Evolutionary conservation across 257 asterid species (phyloP).

Genomic region (Coffea canephora): DNA sequence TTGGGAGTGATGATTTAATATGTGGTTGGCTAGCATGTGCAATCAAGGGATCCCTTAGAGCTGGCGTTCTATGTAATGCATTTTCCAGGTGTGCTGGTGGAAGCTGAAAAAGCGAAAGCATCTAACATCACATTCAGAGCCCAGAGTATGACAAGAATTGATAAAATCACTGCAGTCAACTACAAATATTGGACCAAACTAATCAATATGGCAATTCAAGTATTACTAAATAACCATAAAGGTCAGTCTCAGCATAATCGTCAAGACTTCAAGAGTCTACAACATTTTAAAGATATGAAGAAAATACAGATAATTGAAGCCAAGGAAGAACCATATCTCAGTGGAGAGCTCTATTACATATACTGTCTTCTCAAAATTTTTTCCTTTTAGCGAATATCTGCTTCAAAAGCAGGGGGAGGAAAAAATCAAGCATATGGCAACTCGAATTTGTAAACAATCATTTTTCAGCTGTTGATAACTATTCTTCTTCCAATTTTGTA

Average conservation of each 20-base stretch:
- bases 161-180: neutral
- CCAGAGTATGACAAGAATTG: neutral
- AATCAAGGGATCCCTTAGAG: constrained; percentile 76
- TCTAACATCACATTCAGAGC: neutral
- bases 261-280: neutral
- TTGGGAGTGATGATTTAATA: constrained; percentile 83
- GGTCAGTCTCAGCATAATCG: neutral
- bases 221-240: neutral
- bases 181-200: neutral
- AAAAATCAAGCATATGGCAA: neutral
- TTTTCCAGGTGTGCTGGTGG: constrained; percentile 92
- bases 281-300: neutral
- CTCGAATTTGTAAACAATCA: neutral
- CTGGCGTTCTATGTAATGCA: constrained; percentile 71
- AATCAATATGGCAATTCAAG: neutral
- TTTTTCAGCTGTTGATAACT: neutral
- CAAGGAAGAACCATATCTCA: neutral
- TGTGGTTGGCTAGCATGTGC: constrained; percentile 86
- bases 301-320: neutral
- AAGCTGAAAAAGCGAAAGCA: constrained; percentile 51
- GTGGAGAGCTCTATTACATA: neutral
- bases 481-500: no score
- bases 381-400: neutral
- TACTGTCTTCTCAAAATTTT: neutral
- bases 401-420: neutral